These are phyloP conservation scores for Boletus rubroflammeus DNA, from an alignment of 768 basidiomycete genomes.

Conservation along the genomic window DNA sequence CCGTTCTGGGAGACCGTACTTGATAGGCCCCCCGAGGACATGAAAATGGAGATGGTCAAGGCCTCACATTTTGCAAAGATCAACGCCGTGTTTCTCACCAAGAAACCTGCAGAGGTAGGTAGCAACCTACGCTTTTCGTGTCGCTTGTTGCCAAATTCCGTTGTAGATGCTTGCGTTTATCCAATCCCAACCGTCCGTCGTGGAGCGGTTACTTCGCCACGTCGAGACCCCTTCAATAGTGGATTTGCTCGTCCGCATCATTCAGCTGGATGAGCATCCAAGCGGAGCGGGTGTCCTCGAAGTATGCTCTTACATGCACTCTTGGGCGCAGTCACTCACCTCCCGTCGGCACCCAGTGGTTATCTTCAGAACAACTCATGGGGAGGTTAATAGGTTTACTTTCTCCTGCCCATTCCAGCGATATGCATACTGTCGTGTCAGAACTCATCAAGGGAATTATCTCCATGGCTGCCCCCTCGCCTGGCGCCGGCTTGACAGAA, in stretches of 20 bases:
- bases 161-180: slow-evolving; percentile 90
- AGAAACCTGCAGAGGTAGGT: slow-evolving; percentile 85
- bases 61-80: slow-evolving; percentile 94
- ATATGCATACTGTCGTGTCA: slow-evolving; percentile 81
- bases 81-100: slow-evolving; percentile 81
- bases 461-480: slow-evolving; percentile 87
- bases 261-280: slow-evolving; percentile 84
- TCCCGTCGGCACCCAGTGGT: slow-evolving; percentile 59
- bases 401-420: slow-evolving; percentile 68
- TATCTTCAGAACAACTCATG: slow-evolving; percentile 82
- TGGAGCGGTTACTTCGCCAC: slow-evolving; percentile 79
- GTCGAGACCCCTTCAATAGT: slow-evolving; percentile 89
- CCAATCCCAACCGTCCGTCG: slow-evolving; percentile 72
- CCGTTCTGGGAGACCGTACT: slow-evolving; percentile 93
- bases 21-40: slow-evolving; percentile 76
- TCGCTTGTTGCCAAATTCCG: slow-evolving; percentile 14
- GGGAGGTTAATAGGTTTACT: slow-evolving; percentile 76
- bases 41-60: slow-evolving; percentile 83
- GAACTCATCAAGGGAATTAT: slow-evolving; percentile 95
- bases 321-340: slow-evolving; percentile 28
- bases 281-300: slow-evolving; percentile 81
- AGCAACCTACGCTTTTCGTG: slow-evolving; percentile 10
- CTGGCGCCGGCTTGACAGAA: slow-evolving; percentile 68
- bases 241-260: slow-evolving; percentile 86
- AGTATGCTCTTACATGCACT: slow-evolving; percentile 52